Percentiles rank a stretch among this genome's conserved stretches.
These are phyloP conservation scores for Orbilia blumenaviensis DNA, from an alignment of 2,329 filamentous ascomycete species.

Conservation along the genomic window DNA sequence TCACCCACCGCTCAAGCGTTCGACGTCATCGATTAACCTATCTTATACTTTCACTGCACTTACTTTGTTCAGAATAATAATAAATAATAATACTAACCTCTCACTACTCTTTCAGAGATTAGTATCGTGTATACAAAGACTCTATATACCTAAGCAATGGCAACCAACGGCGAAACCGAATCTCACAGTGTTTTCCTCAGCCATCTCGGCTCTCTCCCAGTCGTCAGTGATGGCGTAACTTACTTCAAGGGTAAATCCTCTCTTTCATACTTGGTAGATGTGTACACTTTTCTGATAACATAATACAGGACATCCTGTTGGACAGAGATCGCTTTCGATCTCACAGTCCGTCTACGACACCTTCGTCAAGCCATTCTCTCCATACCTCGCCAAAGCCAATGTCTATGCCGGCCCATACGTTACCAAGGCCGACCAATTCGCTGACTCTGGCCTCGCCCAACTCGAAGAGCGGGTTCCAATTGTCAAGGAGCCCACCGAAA, in stretches of 20 bases:
- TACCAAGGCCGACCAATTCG: slow-evolving; percentile 79
- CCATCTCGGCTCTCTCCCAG: slow-evolving; percentile 43
- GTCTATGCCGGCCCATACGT: slow-evolving; percentile 85
- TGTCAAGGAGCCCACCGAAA: slow-evolving; percentile 77
- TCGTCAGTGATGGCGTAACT: slow-evolving; percentile 50
- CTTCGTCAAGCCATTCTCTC: slow-evolving; percentile 79
- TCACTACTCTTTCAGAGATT: neutral
- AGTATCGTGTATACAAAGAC: neutral
- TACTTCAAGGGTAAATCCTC: slow-evolving; percentile 41
- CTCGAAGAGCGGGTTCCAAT: slow-evolving; percentile 76
- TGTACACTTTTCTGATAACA: neutral
- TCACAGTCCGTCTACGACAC: slow-evolving; percentile 78
- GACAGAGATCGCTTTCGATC: slow-evolving; percentile 81
- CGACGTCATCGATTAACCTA: slow-evolving; percentile 30
- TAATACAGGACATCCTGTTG: slow-evolving; percentile 71
- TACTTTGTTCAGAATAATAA: neutral
- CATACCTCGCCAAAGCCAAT: slow-evolving; percentile 81
- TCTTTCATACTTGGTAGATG: neutral
- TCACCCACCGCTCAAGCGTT: neutral
- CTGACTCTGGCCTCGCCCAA: slow-evolving; percentile 74
- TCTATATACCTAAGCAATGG: slow-evolving; percentile 13
- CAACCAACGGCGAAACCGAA: slow-evolving; percentile 46
- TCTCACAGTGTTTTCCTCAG: slow-evolving; percentile 44
- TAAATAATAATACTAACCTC: neutral
- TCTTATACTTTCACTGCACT: neutral